Evolutionary conservation across 495 filamentous ascomycete species (phyloP).

Genomic region (Symbiotaphrina buchneri): DNA sequence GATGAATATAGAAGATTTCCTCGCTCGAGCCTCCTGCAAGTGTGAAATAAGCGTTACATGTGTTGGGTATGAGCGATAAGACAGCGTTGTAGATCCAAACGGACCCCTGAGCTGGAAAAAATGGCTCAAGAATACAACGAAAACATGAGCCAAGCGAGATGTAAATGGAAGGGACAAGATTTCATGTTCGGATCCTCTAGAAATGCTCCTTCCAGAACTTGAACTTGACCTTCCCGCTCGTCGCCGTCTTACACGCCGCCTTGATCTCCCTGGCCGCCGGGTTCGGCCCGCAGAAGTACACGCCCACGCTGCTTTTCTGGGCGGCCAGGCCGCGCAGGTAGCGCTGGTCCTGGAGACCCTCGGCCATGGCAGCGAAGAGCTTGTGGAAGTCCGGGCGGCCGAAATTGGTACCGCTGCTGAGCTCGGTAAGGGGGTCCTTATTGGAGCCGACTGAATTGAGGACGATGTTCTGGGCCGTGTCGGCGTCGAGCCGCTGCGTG

Average conservation of each 20-base stretch:
- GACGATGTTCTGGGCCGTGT: constrained; percentile 90
- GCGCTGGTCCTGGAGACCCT: constrained; percentile 62
- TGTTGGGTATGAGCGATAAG: no score
- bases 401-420: constrained; percentile 81
- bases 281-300: constrained; percentile 91
- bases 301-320: constrained; percentile 66
- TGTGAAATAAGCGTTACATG: no score
- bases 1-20: no score
- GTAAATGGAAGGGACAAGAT: no score
- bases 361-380: constrained; percentile 66
- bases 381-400: constrained; percentile 77
- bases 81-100: no score
- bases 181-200: no score
- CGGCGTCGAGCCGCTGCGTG: constrained; percentile 75
- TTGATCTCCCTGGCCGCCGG: constrained; percentile 66
- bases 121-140: no score
- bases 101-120: no score
- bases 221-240: constrained; percentile 61
- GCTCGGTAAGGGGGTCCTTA: constrained; percentile 77
- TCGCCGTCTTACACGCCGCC: constrained; percentile 48
- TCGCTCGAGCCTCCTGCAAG: no score
- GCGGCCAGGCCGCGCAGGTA: constrained; percentile 62
- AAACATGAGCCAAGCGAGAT: no score
- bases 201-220: constrained; percentile 99
- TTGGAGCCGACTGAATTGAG: constrained; percentile 78